Conservation (phyloP, 202 grass and related monocot species). For the Zizania palustris region DNA sequence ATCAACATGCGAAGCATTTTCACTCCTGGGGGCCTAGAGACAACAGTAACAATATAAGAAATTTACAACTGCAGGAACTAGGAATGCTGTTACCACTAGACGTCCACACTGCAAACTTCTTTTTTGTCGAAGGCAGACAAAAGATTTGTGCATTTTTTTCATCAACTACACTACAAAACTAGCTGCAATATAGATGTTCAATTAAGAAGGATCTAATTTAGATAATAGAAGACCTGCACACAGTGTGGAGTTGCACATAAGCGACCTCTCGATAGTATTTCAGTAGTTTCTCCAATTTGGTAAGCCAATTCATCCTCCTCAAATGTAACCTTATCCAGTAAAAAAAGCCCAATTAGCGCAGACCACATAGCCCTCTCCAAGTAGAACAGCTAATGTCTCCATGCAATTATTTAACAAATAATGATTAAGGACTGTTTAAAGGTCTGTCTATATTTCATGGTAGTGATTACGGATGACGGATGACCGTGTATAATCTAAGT, state of each 20-base stretch:
- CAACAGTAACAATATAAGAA: constrained; percentile 6
- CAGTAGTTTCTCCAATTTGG: constrained; percentile 97
- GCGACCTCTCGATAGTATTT: constrained; percentile 78
- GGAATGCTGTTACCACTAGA: background rate
- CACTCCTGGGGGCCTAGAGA: constrained; percentile 73
- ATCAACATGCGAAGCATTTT: constrained; percentile 74
- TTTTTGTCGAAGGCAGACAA: no score
- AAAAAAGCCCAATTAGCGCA: constrained; percentile 9
- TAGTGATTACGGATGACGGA: background rate
- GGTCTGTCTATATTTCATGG: background rate
- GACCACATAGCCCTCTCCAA: background rate
- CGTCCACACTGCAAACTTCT: no score
- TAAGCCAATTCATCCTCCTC: constrained; percentile 87
- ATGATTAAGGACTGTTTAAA: background rate
- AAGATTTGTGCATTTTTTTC: no score
- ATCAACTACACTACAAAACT: background rate
- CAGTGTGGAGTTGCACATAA: constrained; percentile 95
- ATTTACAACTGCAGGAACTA: constrained; percentile 1
- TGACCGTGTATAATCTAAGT: background rate
- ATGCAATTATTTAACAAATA: constrained; percentile 3
- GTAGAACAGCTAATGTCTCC: background rate
- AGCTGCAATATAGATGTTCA: constrained; percentile 6
- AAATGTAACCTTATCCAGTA: constrained; percentile 65
- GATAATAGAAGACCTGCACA: constrained; percentile 68
- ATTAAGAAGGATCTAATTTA: background rate